Evolutionary conservation across 1,284 basidiomycete species (phyloP), one percentile per base, ranked within the genome.

Genomic region (Cryptococcus sp.): DNA sequence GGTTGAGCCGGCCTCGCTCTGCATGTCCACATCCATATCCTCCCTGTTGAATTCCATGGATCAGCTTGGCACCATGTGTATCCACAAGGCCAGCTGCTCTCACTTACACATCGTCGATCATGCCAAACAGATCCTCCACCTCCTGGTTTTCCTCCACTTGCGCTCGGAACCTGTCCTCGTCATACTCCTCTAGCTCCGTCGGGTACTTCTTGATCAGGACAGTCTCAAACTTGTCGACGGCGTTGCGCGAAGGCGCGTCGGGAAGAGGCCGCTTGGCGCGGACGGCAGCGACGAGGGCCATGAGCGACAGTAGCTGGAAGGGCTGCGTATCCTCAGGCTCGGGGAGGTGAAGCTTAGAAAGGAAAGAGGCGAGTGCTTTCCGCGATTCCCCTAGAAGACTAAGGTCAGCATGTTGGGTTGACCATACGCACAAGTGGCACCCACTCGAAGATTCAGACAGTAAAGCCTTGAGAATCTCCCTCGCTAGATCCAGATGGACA

Each of bases 401-500:
- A 54, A 55, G 43, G 45, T 39, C 47, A 44, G 44, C 36, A 0
- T 36, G n/a, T n/a, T n/a, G n/a, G n/a, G n/a, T n/a, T n/a, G n/a
- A n/a, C n/a, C n/a, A n/a, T n/a, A n/a, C n/a, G n/a, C n/a, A n/a
- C n/a, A n/a, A n/a, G n/a, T 21, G 40, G 6, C 21, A 64, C 69
- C 61, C 24, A 73, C 71, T 67, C 1, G 62, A 61, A 0, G 61
- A 60, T 50, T 73, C 70, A 0, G 55, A 57, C 44, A 80, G 76
- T 12, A 82, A 69, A 21, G 69, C 81, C 66, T 84, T 83, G 46
- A 94, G 77, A 39, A 97, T 82, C 50, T 89, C 85, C 45, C 84
- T 78, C 4, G 87, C 90, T 2, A 97, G 77, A 59, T 93, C 87
- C 20, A 89, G 79, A 68, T 98, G 95, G 2, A 91, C 79, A 8